These are phyloP conservation scores for Metschnikowia colocasiae DNA, from an alignment of 805 yeast genomes.

Conservation along the genomic window DNA sequence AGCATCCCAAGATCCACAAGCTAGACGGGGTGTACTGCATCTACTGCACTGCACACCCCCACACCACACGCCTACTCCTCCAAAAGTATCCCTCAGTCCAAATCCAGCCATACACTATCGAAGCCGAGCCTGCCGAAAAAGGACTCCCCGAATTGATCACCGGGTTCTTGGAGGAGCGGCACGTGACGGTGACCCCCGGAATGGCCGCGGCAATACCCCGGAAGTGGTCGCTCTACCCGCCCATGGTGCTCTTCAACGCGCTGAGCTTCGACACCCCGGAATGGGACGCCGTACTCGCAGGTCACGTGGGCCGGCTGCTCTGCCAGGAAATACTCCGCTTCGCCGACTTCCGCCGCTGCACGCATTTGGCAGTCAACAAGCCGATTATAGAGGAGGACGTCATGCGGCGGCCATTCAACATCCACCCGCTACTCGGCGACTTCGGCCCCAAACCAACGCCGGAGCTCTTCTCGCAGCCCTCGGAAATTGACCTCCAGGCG, in stretches of 20 bases:
- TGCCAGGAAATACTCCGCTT: conserved; percentile 10
- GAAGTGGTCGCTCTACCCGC: conserved; percentile 63
- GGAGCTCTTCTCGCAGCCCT: conserved; percentile 18
- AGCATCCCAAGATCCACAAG: conserved; percentile 8
- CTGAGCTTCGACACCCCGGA: conserved; percentile 39
- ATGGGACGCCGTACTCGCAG: conserved; percentile 26
- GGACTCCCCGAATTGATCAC: not conserved
- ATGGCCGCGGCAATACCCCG: conserved; percentile 35
- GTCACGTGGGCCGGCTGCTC: conserved; percentile 13
- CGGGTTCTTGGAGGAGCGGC: not conserved
- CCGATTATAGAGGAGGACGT: conserved; percentile 57
- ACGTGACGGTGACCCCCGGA: not conserved
- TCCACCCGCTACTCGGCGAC: conserved; percentile 60
- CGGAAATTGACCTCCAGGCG: conserved; percentile 36
- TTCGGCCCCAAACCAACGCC: conserved; percentile 49
- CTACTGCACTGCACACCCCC: conserved; percentile 1
- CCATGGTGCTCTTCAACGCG: conserved; percentile 56
- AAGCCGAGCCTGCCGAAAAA: not conserved
- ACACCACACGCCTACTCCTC: not conserved
- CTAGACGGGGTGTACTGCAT: conserved; percentile 4
- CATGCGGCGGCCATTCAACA: conserved; percentile 62
- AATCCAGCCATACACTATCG: not conserved
- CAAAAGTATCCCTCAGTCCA: not conserved
- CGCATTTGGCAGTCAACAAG: conserved; percentile 68
- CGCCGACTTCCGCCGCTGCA: conserved; percentile 17